Evolutionary conservation across 768 basidiomycete genomes (phyloP), one percentile per base, ranked within the genome.

Genomic region (Neoboletus brunneissimus): DNA sequence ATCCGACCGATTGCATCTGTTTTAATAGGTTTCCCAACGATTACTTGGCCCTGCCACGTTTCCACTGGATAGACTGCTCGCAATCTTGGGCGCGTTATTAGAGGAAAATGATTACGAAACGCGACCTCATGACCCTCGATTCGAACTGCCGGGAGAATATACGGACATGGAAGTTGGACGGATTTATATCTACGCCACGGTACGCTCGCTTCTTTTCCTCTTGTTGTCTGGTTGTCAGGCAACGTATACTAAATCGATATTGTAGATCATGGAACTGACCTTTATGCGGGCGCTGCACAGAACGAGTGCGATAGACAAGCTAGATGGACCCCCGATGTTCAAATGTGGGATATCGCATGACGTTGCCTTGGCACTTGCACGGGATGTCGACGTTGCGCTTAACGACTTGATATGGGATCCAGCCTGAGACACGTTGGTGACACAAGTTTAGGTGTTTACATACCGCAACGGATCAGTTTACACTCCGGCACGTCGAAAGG

Each of bases 41-140:
- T 79, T 94, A 5, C 72, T 89, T 3, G 93, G 94, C 2, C 93
- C 94, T 3, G 76, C 80, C 34, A 72, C 86, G 1, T 95, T 95
- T 66, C 83, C 88, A 0, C 70, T 94, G 1, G 94, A 95, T 64
- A 75, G 94, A 31, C 73, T 96, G 52, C 65, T 91, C 4, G 92
- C 90, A 0, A 88, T 95, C 51, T 77, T 94, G 2, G 91, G 89
- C 2, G 80, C 85, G 0, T 71, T 97, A 2, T 62, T 92, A 13
- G 87, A 91, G 62, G 91, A 91, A 65, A 83, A 90, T 60, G 71
- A 81, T 57, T 63, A 70, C 0, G 83, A 88, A 22, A 67, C 67
- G 2, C 75, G 83, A 10, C 65, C 73, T 3, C 69, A 76, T 5
- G 77, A 72, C 0, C 77, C 75, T 1, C 76, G 83, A 53, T 84